phyloP scores from a whole-genome alignment of 495 filamentous ascomycete species.

The Jackrogersella multiformis region DNA sequence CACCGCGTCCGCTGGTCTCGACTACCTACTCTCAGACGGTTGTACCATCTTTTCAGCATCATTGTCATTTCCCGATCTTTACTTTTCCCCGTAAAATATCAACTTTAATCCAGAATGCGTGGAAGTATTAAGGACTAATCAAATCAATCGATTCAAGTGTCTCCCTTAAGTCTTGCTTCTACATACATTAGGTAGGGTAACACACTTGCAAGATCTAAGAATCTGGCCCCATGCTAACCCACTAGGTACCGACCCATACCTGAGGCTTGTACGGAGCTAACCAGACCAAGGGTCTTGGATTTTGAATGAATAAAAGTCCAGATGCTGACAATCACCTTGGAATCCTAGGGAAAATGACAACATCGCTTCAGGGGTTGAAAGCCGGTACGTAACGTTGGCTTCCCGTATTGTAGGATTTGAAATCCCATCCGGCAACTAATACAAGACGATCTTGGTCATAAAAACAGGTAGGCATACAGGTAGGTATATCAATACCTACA shows the following conservation, averaged over 20 bases:
- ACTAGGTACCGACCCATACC: slow-evolving; percentile 1
- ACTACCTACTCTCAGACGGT: slow-evolving; percentile 5
- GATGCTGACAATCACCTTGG: slow-evolving; percentile 12
- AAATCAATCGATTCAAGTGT: too few relatives aligned
- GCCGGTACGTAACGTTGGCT: slow-evolving; percentile 8
- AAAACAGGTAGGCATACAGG: too few relatives aligned
- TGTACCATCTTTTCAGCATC: not conserved
- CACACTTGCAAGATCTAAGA: slow-evolving; percentile 27
- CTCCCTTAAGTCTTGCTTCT: too few relatives aligned
- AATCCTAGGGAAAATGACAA: slow-evolving; percentile 33
- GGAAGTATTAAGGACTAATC: not conserved
- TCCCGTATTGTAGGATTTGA: not conserved
- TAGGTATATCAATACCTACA: too few relatives aligned
- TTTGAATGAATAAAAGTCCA: slow-evolving; percentile 29
- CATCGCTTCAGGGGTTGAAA: slow-evolving; percentile 22
- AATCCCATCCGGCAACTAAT: not conserved
- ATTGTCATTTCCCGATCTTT: slow-evolving; percentile 9
- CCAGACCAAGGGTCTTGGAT: slow-evolving; percentile 5
- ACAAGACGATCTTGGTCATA: too few relatives aligned
- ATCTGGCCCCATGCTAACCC: slow-evolving; percentile 32
- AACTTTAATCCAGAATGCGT: slow-evolving; percentile 13
- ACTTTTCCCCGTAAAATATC: slow-evolving; percentile 14
- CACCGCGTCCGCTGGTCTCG: slow-evolving; percentile 7
- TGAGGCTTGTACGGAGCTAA: slow-evolving; percentile 21
- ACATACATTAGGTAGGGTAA: too few relatives aligned